These are phyloP conservation scores for Leptodontidium sp. DNA, from an alignment of 2,329 filamentous ascomycete genomes.

Conservation along the genomic window DNA sequence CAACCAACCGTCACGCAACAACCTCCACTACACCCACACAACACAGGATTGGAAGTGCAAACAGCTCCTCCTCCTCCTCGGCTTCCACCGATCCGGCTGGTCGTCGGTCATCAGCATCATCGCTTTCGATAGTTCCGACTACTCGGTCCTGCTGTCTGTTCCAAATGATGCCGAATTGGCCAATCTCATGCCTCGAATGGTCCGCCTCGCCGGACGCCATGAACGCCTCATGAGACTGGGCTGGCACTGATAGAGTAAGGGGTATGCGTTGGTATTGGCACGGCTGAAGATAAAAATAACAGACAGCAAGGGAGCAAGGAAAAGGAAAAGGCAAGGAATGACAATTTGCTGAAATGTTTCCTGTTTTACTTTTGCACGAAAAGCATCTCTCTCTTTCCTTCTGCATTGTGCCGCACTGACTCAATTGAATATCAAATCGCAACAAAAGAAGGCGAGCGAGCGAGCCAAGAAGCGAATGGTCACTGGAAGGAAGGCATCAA, in stretches of 20 bases:
- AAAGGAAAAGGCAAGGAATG: background rate
- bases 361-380: conserved; percentile 10
- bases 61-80: background rate
- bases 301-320: background rate
- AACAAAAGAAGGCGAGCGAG: background rate
- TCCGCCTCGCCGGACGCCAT: conserved; percentile 1
- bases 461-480: background rate
- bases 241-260: background rate
- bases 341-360: background rate
- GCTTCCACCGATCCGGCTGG: background rate
- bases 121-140: background rate
- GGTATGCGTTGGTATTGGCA: background rate
- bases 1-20: background rate
- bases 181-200: background rate
- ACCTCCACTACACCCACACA: background rate
- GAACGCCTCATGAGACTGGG: background rate
- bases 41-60: background rate
- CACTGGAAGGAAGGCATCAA: background rate
- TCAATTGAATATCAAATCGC: conserved; percentile 2
- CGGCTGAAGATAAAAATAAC: background rate
- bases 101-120: background rate
- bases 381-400: background rate
- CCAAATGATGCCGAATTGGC: background rate
- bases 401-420: conserved; percentile 1
- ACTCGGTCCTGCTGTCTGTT: background rate